A percentile compares a stretch with the other conserved stretches of the same genome.
Evolutionary conservation across 208 protist species (phyloP).

Genomic region (Naegleria fowleri): DNA sequence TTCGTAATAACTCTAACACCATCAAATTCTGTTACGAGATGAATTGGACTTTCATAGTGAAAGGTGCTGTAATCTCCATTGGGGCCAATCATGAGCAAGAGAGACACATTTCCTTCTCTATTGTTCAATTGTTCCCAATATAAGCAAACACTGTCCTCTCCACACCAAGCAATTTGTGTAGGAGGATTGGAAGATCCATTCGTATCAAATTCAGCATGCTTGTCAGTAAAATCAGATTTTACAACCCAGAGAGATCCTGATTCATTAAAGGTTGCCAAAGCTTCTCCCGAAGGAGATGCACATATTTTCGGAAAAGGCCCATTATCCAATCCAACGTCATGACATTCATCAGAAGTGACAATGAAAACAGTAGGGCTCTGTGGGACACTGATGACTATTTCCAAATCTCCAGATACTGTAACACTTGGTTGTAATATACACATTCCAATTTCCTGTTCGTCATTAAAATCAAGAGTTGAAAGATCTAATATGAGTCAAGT

Average conservation of each 20-base stretch:
- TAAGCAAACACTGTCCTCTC: constrained; percentile 28
- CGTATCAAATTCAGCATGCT: constrained; percentile 24
- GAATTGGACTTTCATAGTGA: constrained; percentile 21
- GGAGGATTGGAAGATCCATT: background rate
- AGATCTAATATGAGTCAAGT: background rate
- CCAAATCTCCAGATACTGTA: background rate
- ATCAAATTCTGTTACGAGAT: constrained; percentile 28
- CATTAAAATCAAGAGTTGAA: background rate
- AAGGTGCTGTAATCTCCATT: constrained; percentile 21
- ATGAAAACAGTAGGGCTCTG: background rate
- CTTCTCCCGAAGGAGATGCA: background rate
- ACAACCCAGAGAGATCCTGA: background rate
- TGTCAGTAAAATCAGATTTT: constrained; percentile 24
- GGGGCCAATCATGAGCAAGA: constrained; percentile 27
- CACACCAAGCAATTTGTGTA: constrained; percentile 29
- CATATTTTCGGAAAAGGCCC: constrained; percentile 11
- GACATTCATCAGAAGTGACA: background rate
- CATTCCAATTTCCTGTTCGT: constrained; percentile 23
- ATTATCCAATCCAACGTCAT: background rate
- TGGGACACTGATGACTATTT: background rate
- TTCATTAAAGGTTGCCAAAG: constrained; percentile 14
- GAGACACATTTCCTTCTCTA: background rate
- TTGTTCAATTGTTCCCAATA: constrained; percentile 32
- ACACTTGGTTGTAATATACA: background rate
- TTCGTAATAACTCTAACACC: constrained; percentile 20